Percentiles rank a stretch among this genome's conserved stretches.
phyloP scores from a whole-genome alignment of 2,329 filamentous ascomycete genomes.

The Stachybotrys chartarum region DNA sequence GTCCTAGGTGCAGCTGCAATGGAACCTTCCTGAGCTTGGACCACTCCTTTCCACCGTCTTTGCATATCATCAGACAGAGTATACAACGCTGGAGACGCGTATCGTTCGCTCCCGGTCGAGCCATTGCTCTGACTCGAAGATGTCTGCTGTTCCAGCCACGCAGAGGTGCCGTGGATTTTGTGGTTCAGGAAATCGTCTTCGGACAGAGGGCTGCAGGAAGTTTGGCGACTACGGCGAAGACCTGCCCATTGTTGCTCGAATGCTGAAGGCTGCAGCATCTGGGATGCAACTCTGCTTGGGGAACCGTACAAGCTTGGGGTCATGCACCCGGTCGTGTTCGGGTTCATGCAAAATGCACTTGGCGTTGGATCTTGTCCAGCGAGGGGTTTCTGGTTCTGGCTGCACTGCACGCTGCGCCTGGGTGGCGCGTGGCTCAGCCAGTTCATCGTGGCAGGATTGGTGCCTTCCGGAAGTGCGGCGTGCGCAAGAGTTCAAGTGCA shows the following conservation, averaged over 20 bases:
- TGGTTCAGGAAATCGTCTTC: not conserved
- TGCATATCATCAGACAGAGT: not conserved
- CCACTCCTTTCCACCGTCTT: not conserved
- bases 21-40: too few species aligned
- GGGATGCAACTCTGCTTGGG: not conserved
- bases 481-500: not conserved
- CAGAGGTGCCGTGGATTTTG: not conserved
- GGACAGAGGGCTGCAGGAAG: not conserved
- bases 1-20: too few species aligned
- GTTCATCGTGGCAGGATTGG: not conserved
- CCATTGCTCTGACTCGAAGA: not conserved
- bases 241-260: not conserved
- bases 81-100: not conserved
- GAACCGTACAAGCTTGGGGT: conserved; percentile 1
- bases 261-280: not conserved
- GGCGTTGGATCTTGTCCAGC: too few species aligned
- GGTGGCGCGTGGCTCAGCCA: not conserved
- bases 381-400: not conserved
- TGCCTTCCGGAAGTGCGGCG: not conserved
- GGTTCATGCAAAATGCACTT: not conserved
- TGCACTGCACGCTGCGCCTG: not conserved
- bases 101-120: not conserved
- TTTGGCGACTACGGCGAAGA: not conserved
- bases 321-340: not conserved
- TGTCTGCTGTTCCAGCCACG: not conserved